Base-by-base conservation (phyloP, 2,329 filamentous ascomycete genomes). In the Aaosphaeria arxii region DNA sequence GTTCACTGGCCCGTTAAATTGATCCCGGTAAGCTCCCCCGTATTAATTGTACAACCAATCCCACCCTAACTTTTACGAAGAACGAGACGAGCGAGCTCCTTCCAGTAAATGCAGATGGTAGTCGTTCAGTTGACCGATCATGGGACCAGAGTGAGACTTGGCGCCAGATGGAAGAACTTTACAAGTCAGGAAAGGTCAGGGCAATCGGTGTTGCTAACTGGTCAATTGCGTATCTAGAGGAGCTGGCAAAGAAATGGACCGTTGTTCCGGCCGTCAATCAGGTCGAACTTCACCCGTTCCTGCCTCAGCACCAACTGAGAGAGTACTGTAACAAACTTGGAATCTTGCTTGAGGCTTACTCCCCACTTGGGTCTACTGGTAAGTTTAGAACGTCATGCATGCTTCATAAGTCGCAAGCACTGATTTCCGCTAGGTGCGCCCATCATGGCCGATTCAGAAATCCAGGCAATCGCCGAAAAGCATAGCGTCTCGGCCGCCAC, bases 1-100 rank as follows among this genome's bases (percentile, higher is more conserved):
- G 82, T 92, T 60, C 48, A 53, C 29, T 53, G 89, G 94, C 78
- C 94, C 91, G 44, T 50, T 80, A 89, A 89, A 58, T 82, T 92
- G 53, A 82, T 89, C 41, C 79, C 94, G 61, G 86, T 46, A 42
- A 46, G 38, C 42, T 7, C 29, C 6, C 7, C 11, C 11, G 30
- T 30, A 42, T 42, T 24, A 3, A 24, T 24, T 24, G 17, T 24
- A 32, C 7, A 44, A 31, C 41, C 43, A 31, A 47, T 39, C 24
- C 7, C 7, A 24, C 35, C 2, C 17, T 24, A 24, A 24, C 17
- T 24, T 24, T 24, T 24, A 24, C 7, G 35, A 11, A 48, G 48
- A 51, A 51, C 28, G 48, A 51, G 88, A 75, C 94, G 89, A 43
- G 35, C n/a, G 41, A 39, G 81, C 78, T 44, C 77, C 81, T 56